Evolutionary conservation across 1,284 basidiomycete genomes (phyloP), one percentile per base, ranked within the genome.

Genomic region (Ceratorhiza oryzae-sativae): DNA sequence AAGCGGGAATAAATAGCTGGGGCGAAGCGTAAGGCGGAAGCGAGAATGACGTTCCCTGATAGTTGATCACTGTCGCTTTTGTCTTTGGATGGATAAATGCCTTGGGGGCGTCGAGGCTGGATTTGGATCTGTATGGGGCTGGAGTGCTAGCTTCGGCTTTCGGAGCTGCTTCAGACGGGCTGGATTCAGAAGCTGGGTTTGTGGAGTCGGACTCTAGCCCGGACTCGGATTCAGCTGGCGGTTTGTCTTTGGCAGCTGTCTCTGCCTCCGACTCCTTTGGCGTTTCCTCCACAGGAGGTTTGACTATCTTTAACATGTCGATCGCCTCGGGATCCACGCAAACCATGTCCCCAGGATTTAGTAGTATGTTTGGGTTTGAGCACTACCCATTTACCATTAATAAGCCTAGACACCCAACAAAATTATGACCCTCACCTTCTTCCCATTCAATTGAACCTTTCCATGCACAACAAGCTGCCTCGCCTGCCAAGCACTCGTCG

Each of bases 301-400:
- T 79, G 75, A 61, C 62, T 20, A 85, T 86, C 42, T 75, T 75
- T 70, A 96, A 82, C 83, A 97, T 92, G 12, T 89, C 86, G 45
- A 99, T 93, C 5, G 90, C 89, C 13, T 81, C 79, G 0, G 96
- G 95, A 75, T 97, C 87, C 42, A 99, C 92, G 15, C 93, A 88
- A 72, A 98, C 87, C 86, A 99, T 89, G 80, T 99, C 97, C 25
- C 97, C 96, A 0, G 96, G 96, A 55, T 94, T 90, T 27, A 99
- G 84, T 71, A 94, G 88, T n/a, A 90, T 91, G 78, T 96, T 97
- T 30, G 95, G 88, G 77, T 97, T 90, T 73, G 84, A 85, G 77
- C 94, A 45, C n/a, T 41, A 30, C 15, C 3, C 9, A 20, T 18
- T 23, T 6, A n/a, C 45, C 20, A 41, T 45, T 18, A 46, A 61